These are phyloP conservation scores for Paspalum notatum DNA, from an alignment of 176 grass and related monocot species.

Conservation along the genomic window DNA sequence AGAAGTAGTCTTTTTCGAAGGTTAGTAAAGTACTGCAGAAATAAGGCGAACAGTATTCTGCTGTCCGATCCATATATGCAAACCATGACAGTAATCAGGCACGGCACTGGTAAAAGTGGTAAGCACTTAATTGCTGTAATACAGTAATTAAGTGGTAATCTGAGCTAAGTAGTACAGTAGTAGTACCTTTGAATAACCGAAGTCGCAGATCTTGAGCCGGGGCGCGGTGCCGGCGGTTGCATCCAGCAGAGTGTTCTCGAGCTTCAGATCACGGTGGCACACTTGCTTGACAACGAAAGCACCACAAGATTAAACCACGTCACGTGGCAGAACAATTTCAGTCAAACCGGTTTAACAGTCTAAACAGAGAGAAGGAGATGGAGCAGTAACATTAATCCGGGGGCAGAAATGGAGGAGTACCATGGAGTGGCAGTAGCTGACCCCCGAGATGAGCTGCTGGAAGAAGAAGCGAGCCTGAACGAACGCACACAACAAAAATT, in stretches of 20 bases:
- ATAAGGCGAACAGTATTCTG: neutral
- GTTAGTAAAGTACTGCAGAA: neutral
- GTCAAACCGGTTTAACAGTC: neutral
- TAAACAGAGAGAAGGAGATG: neutral
- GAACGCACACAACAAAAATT: neutral
- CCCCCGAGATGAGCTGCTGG: conserved; percentile 85
- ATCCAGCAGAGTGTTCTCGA: conserved; percentile 76
- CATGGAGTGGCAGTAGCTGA: conserved; percentile 89
- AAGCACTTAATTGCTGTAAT: neutral
- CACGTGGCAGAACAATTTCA: neutral
- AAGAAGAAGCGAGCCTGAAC: conserved; percentile 82
- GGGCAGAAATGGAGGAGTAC: conserved; percentile 33
- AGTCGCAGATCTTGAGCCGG: conserved; percentile 84
- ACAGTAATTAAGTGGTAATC: neutral
- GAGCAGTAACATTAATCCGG: neutral
- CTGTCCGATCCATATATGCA: neutral
- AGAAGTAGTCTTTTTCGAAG: neutral
- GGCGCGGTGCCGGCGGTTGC: conserved; percentile 59
- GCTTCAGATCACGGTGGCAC: conserved; percentile 82
- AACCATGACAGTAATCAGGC: neutral
- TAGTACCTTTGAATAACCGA: conserved; percentile 89
- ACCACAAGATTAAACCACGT: neutral
- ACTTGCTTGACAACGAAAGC: conserved; percentile 74
- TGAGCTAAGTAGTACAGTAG: neutral
- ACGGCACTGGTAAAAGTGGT: neutral